Conservation (phyloP, 352 stramenopile species). For the Phytophthora foliorum region DNA sequence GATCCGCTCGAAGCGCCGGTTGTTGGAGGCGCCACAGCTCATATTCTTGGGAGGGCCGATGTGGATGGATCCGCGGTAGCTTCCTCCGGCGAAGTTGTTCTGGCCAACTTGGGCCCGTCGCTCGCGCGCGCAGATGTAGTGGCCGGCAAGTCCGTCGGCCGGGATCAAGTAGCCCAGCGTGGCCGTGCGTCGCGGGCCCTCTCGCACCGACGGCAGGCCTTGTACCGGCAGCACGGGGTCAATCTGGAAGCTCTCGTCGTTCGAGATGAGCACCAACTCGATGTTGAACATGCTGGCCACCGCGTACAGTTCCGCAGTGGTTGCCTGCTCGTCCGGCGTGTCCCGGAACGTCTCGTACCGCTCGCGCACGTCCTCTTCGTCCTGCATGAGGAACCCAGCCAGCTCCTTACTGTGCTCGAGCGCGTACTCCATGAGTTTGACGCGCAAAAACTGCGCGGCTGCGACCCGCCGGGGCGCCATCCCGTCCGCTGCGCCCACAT, state of each 20-base stretch:
- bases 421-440: conserved; percentile 82
- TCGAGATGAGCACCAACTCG: conserved; percentile 82
- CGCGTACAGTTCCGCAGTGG: conserved; percentile 81
- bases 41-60: conserved; percentile 73
- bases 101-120: conserved; percentile 44
- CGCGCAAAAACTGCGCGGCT: conserved; percentile 68
- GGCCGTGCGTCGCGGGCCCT: conserved; percentile 60
- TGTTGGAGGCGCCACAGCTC: conserved; percentile 50
- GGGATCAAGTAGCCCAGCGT: conserved; percentile 84
- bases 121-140: conserved; percentile 87
- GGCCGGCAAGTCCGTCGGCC: conserved; percentile 66
- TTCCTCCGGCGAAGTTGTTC: conserved; percentile 80
- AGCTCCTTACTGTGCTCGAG: conserved; percentile 70
- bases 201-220: conserved; percentile 66
- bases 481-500: conserved; percentile 81
- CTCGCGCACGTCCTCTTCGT: conserved; percentile 72
- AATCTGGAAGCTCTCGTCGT: conserved; percentile 86
- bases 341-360: conserved; percentile 82
- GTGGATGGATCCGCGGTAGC: conserved; percentile 79
- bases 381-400: conserved; percentile 75
- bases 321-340: conserved; percentile 79
- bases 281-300: conserved; percentile 88
- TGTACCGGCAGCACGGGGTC: conserved; percentile 77
- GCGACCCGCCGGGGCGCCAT: conserved; percentile 77
- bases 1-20: conserved; percentile 70